Evolutionary conservation across 345 rosid genomes (phyloP), one percentile per base, ranked within the genome.

Genomic region (Eucalyptus regnans): DNA sequence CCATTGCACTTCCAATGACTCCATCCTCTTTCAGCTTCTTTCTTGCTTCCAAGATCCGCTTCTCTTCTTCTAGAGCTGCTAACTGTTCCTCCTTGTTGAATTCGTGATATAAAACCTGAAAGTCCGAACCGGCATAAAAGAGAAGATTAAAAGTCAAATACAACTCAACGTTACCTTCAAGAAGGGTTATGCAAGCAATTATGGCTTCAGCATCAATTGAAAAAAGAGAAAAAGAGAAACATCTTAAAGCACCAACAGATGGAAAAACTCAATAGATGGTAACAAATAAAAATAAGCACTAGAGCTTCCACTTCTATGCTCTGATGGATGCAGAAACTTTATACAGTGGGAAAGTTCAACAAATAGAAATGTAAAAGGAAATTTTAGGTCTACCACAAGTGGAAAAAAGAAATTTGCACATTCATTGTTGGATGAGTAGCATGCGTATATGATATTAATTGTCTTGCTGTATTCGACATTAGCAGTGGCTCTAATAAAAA

Each of bases 1-100:
- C 98, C 97, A 95, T 92, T 6, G 98, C 96, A 92, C 99, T 96
- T 71, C 97, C 99, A 15, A 98, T 95, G 83, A 95, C 95, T 87
- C 99, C 99, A 8, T 95, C 97, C 87, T 95, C 99, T 91, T 97
- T 98, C 93, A 95, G 89, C 91, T 94, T 96, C 95, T 94, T 96
- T 62, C 95, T 96, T 83, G 91, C 91, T 91, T 97, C 99, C 52
- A 96, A 49, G 46, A 94, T 91, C 92, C 89, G 95, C 95, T 98
- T 98, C 95, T 98, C 99, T 17, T 91, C 98, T 88, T 97, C 98
- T 46, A 96, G 90, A 56, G 99, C 99, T 87, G 91, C 94, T 93
- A 94, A 46, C 90, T 95, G 97, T 94, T 98, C 99, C 90, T 97
- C 98, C 90, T 94, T 86, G 91, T 88, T 91, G 88, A 90, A 98